These are phyloP conservation scores for Elsinoe fawcettii DNA, from an alignment of 2,329 filamentous ascomycete species.

Conservation along the genomic window DNA sequence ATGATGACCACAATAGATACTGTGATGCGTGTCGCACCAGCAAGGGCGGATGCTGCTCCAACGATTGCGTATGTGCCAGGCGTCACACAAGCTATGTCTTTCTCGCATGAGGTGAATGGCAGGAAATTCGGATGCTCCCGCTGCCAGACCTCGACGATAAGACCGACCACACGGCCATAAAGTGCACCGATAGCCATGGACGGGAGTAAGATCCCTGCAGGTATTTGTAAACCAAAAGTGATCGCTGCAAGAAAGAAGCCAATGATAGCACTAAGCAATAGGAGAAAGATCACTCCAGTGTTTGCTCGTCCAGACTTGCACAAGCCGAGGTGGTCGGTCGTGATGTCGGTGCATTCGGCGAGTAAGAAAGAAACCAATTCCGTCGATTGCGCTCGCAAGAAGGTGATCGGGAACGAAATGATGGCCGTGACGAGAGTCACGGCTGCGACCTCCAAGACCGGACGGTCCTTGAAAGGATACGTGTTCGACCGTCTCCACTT, in stretches of 20 bases:
- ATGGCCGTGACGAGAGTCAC: conserved; percentile 76
- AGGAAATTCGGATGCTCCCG: conserved; percentile 67
- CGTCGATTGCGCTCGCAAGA: conserved; percentile 87
- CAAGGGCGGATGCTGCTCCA: conserved; percentile 87
- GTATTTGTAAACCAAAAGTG: conserved; percentile 90
- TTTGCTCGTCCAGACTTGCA: conserved; percentile 83
- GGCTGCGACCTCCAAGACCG: conserved; percentile 70
- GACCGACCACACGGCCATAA: conserved; percentile 79
- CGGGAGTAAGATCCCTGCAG: conserved; percentile 89
- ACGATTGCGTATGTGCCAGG: conserved; percentile 96
- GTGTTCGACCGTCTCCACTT: conserved; percentile 64
- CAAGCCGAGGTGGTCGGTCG: conserved; percentile 80
- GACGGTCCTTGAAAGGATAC: conserved; percentile 57
- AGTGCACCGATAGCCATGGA: conserved; percentile 94
- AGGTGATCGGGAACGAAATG: conserved; percentile 91
- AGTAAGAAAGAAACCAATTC: conserved; percentile 90
- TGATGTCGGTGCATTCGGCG: conserved; percentile 73
- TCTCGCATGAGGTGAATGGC: conserved; percentile 71
- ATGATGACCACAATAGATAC: conserved; percentile 98
- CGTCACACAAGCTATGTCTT: conserved; percentile 79
- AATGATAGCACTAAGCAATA: conserved; percentile 72
- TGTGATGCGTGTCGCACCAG: conserved; percentile 90
- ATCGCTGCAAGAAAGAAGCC: conserved; percentile 79
- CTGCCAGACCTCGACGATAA: conserved; percentile 84
- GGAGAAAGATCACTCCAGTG: conserved; percentile 69